A percentile compares a stretch with the other conserved stretches of the same genome.
These are phyloP conservation scores for Persicaria tinctoria DNA, from an alignment of 148 eudicot genomes.

Conservation along the genomic window DNA sequence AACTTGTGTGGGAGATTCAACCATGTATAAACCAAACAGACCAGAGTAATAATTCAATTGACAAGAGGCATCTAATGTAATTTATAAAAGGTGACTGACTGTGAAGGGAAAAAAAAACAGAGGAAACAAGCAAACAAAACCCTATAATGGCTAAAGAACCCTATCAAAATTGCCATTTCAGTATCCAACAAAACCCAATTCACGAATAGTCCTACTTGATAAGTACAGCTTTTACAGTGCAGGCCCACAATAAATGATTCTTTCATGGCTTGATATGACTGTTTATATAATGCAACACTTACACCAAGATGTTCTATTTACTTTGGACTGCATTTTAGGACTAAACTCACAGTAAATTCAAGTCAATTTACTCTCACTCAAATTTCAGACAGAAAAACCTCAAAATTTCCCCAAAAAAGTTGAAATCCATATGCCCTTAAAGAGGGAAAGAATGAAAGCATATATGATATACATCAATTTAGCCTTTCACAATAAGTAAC, in stretches of 20 bases:
- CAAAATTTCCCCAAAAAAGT: not conserved
- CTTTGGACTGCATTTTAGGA: not conserved
- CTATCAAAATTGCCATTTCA: not conserved
- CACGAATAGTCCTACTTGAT: conserved; percentile 3
- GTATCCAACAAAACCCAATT: conserved; percentile 10
- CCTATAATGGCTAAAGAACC: not conserved
- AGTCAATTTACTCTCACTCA: not conserved
- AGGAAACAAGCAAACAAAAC: conserved; percentile 8
- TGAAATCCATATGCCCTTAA: not conserved
- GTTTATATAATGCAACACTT: not conserved
- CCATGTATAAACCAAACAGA: not conserved
- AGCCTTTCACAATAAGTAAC: not conserved
- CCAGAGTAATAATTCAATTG: not conserved
- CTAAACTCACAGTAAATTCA: not conserved
- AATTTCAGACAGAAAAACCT: not conserved
- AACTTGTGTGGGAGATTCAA: not conserved
- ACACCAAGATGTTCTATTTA: not conserved
- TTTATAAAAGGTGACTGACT: conserved; percentile 10
- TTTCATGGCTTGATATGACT: not conserved
- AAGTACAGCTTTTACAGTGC: conserved; percentile 7
- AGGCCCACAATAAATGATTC: not conserved
- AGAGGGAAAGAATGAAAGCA: not conserved
- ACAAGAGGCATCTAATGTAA: not conserved
- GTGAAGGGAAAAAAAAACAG: not conserved
- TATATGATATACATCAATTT: not conserved